Base-by-base conservation (phyloP, 192 early-diverging fungal species). In the Coemansia brasiliensis region DNA sequence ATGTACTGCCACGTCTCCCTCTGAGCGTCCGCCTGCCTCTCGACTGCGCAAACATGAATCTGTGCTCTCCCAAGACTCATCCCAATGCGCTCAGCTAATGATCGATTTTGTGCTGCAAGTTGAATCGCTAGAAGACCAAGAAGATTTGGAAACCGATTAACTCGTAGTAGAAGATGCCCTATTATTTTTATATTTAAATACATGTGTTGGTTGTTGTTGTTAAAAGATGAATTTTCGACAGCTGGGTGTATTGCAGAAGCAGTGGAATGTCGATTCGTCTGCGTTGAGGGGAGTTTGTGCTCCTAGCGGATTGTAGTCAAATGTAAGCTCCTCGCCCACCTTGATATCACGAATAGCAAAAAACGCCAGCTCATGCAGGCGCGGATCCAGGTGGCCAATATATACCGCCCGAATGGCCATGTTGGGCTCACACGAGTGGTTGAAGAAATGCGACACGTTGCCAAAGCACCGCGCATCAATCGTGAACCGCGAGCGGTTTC, bases 371-470 rank as follows among this genome's bases (percentile, higher is more conserved):
- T 96, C 85, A 39, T 90, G 84, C 11, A 79, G 22, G 16, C 85
- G 83, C 17, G 85, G 82, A 0, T 91, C 91, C 64, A 96, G 92
- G 50, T 98, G 92, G 39, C 89, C 76, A 39, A 87, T 90, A 29
- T 72, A 79, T 17, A 69, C 70, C 20, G 58, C 61, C 17, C 59
- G 58, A 45, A 72, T 72, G 20, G 27, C 65, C 65, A 93, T 90
- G 53, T 99, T 99, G 6, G 97, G 95, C 20, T 85, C 83, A 72
- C 97, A 99, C 42, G 90, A 92, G 74, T 99, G 97, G 76, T 99
- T 99, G 74, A 99, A 94, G 66, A 99, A 99, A 22, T 94, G 85
- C 11, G 95, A 91, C 15, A 93, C 80, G 62, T 93, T 94, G n/a
- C 97, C 97, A 43, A 88, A 91, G 39, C 83, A 79, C 5, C 86